Evolutionary conservation across 2,329 filamentous ascomycete species (phyloP).

Genomic region (Claviceps arundinis): DNA sequence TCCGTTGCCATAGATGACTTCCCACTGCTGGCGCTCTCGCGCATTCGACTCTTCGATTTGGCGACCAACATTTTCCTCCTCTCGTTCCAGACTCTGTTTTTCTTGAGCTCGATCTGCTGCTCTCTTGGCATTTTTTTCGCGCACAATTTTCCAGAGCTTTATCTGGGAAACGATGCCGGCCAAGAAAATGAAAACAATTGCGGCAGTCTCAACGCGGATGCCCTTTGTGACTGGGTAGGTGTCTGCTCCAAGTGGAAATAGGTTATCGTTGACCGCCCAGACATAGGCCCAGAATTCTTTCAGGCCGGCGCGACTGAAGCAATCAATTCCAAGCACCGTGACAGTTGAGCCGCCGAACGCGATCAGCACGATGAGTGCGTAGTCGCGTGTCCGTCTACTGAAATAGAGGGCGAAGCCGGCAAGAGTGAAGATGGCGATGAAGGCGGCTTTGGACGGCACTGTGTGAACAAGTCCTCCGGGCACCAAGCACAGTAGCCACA

Average conservation of each 20-base stretch:
- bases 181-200: slow-evolving; percentile 59
- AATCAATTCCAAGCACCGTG: slow-evolving; percentile 75
- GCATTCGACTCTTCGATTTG: slow-evolving; percentile 49
- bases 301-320: slow-evolving; percentile 75
- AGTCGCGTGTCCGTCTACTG: slow-evolving; percentile 62
- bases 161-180: slow-evolving; percentile 74
- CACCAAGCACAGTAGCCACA: slow-evolving; percentile 78
- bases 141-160: slow-evolving; percentile 72
- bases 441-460: slow-evolving; percentile 50
- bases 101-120: slow-evolving; percentile 36
- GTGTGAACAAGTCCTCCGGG: slow-evolving; percentile 59
- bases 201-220: slow-evolving; percentile 73
- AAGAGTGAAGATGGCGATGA: slow-evolving; percentile 61
- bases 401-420: slow-evolving; percentile 63
- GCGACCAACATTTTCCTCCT: slow-evolving; percentile 59
- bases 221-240: slow-evolving; percentile 80
- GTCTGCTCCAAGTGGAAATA: slow-evolving; percentile 63
- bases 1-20: slow-evolving; percentile 59
- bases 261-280: slow-evolving; percentile 66
- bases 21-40: slow-evolving; percentile 58
- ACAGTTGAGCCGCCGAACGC: slow-evolving; percentile 73
- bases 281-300: slow-evolving; percentile 96
- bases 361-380: slow-evolving; percentile 62
- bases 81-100: slow-evolving; percentile 40
- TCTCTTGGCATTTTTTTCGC: slow-evolving; percentile 42